Evolutionary conservation across 805 yeast species (phyloP), one percentile per base, ranked within the genome.

Genomic region (Naumovozyma baii): DNA sequence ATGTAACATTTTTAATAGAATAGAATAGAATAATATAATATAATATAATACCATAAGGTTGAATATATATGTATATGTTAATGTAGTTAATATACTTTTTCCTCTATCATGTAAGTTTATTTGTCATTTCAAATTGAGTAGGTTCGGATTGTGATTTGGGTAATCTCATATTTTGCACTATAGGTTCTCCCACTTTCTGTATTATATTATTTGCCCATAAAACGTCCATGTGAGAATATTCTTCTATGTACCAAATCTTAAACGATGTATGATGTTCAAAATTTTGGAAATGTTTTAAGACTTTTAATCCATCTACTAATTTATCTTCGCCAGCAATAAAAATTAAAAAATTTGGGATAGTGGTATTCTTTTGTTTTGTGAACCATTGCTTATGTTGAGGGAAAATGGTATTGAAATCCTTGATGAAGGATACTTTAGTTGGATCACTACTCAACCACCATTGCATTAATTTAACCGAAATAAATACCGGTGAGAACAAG

Each of bases 171-270:
- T 66, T 68, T 4, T 54, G 48, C 3, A 67, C 40, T 28, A 73
- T 47, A n/a, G 66, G 68, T 36, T 57, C 59, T 0, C 92, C 95
- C 13, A 90, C 72, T 33, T 67, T 70, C 2, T 74, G 76, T 15
- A 74, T 67, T 1, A 78, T 78, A 54, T 84, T 87, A 49, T 73
- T 76, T 0, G 96, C 90, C 98, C 98, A 90, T n/a, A 88, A 65
- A 1, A 87, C 94, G 60, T 90, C 98, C 30, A 90, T 63, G 60
- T 90, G 98, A 16, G 88, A 76, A 57, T 90, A 90, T 3, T 69
- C 71, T 0, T 74, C 72, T 3, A 90, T 48, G 18, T 48, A 51
- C 48, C 62, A 55, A 29, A 58, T 54, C 18, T 57, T 56, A 46
- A 49, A 64, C 17, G 47, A 35, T 3, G 47, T 41, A 5, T 48